These are phyloP conservation scores for Colletotrichum sp. DNA, from an alignment of 2,329 filamentous ascomycete genomes.

Conservation along the genomic window DNA sequence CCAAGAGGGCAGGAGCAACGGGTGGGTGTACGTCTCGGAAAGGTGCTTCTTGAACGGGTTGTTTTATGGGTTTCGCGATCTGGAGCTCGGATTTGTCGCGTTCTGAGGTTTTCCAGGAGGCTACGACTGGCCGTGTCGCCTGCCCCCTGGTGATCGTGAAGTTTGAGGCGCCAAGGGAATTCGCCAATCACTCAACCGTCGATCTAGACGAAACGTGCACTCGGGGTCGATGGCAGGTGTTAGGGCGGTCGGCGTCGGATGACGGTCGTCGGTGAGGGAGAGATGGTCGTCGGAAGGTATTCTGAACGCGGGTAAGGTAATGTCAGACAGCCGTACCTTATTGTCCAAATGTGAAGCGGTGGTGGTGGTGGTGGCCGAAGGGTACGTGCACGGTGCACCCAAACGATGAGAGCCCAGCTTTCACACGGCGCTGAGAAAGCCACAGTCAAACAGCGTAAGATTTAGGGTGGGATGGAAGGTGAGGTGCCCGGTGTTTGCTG, in stretches of 20 bases:
- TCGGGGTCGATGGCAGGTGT: neutral
- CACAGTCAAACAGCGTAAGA: neutral
- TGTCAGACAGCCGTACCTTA: neutral
- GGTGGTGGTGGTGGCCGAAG: neutral
- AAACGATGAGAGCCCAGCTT: neutral
- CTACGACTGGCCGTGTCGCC: neutral
- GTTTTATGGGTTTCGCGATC: neutral
- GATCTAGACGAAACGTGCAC: neutral
- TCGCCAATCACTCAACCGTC: neutral
- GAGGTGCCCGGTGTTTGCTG: neutral
- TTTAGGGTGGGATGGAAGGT: neutral
- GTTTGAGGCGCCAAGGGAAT: neutral
- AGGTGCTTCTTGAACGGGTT: neutral
- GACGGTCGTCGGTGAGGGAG: neutral
- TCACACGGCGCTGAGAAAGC: neutral
- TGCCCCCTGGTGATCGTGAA: neutral
- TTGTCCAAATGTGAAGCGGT: neutral
- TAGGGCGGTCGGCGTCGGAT: neutral
- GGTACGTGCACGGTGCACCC: neutral
- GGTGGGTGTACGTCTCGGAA: neutral
- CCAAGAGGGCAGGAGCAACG: neutral
- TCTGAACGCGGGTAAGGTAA: neutral
- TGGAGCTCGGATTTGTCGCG: neutral
- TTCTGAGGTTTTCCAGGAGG: neutral
- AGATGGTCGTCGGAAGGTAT: neutral